A percentile compares a stretch with the other conserved stretches of the same genome.
Evolutionary conservation across 768 basidiomycete genomes (phyloP).

Genomic region (Mycena leptocephala): DNA sequence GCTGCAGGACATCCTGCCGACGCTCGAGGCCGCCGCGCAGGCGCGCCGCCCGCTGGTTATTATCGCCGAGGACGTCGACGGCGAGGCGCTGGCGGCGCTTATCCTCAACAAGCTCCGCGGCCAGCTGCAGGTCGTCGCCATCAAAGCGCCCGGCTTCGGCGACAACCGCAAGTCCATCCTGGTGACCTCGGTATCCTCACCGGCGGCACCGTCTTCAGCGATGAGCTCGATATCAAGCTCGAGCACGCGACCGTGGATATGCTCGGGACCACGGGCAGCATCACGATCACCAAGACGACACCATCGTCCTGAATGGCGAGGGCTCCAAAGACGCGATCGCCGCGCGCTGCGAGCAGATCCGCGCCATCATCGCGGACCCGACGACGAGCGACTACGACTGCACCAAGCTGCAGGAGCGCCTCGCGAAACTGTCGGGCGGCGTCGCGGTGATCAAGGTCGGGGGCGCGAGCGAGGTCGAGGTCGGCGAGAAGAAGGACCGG

Average conservation of each 20-base stretch:
- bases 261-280: constrained; percentile 91
- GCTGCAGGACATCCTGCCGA: constrained; percentile 95
- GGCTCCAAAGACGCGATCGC: constrained; percentile 93
- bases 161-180: constrained; percentile 99
- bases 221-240: constrained; percentile 97
- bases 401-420: constrained; percentile 95
- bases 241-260: constrained; percentile 91
- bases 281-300: constrained; percentile 99
- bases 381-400: constrained; percentile 95
- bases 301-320: constrained; percentile 94
- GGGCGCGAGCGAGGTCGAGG: constrained; percentile 94
- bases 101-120: constrained; percentile 99
- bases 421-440: constrained; percentile 96
- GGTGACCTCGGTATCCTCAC: constrained; percentile 98
- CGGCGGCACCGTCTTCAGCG: constrained; percentile 97
- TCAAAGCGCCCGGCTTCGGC: constrained; percentile 99
- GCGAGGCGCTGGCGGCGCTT: constrained; percentile 97
- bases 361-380: constrained; percentile 85
- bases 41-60: constrained; percentile 92
- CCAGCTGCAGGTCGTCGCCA: constrained; percentile 92
- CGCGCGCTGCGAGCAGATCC: constrained; percentile 97
- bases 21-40: constrained; percentile 88
- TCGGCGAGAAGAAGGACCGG: constrained; percentile 99
- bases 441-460: constrained; percentile 99
- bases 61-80: constrained; percentile 98